Conservation (phyloP, 1,284 basidiomycete genomes). For the Meripilus lineatus region DNA sequence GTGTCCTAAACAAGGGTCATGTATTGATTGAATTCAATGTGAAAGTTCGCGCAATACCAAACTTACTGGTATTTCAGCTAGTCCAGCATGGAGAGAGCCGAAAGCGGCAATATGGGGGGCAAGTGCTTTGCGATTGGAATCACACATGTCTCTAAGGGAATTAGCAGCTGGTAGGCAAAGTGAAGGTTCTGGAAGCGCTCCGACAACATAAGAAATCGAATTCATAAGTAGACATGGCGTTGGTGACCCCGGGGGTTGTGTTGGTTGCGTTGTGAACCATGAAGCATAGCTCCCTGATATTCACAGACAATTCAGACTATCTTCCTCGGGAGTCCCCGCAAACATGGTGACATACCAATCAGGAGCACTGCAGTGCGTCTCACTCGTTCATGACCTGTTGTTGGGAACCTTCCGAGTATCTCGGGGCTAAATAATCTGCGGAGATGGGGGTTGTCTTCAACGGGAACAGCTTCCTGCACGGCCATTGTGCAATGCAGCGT, state of each 20-base stretch:
- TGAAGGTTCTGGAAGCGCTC: slow-evolving; percentile 56
- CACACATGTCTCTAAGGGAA: slow-evolving; percentile 79
- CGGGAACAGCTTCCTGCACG: slow-evolving; percentile 80
- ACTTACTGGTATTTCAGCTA: slow-evolving; percentile 70
- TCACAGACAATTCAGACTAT: background rate
- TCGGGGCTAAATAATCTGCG: slow-evolving; percentile 65
- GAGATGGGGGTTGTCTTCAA: slow-evolving; percentile 64
- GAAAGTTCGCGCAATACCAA: no score
- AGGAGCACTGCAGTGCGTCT: slow-evolving; percentile 68
- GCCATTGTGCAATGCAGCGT: slow-evolving; percentile 81
- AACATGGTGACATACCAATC: slow-evolving; percentile 47
- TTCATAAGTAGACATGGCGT: slow-evolving; percentile 46
- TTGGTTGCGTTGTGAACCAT: slow-evolving; percentile 68
- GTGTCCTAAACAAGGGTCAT: slow-evolving; percentile 51
- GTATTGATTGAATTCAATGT: background rate
- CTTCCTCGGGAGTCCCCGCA: no score
- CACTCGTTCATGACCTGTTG: slow-evolving; percentile 58
- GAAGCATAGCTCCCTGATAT: slow-evolving; percentile 75
- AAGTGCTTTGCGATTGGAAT: slow-evolving; percentile 76
- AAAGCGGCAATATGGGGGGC: slow-evolving; percentile 82
- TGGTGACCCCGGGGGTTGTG: slow-evolving; percentile 29
- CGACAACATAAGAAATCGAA: slow-evolving; percentile 69
- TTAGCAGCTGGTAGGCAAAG: slow-evolving; percentile 76
- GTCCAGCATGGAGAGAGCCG: slow-evolving; percentile 72
- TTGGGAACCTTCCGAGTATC: slow-evolving; percentile 64